These are phyloP conservation scores for Chrysanthemum lavandulifolium DNA, from an alignment of 129 eudicot species.

Conservation along the genomic window DNA sequence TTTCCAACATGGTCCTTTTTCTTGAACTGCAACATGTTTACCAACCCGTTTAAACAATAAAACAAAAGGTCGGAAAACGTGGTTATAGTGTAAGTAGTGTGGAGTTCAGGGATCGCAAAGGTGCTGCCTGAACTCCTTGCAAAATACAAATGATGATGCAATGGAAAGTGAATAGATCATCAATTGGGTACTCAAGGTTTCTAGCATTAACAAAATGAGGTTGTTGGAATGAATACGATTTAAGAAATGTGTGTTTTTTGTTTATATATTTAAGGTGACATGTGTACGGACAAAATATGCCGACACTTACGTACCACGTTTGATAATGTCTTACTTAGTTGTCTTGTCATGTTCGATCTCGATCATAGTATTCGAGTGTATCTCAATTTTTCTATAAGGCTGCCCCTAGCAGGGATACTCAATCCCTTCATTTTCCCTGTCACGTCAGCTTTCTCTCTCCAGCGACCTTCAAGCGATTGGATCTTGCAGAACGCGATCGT, in stretches of 20 bases:
- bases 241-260: neutral
- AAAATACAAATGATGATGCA: neutral
- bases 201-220: slow-evolving; percentile 19
- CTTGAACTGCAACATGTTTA: slow-evolving; percentile 15
- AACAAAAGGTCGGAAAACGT: neutral
- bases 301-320: slow-evolving; percentile 2
- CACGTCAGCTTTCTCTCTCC: too few species aligned
- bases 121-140: slow-evolving; percentile 27
- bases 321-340: neutral
- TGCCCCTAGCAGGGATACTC: too few species aligned
- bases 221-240: neutral
- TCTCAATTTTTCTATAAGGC: too few species aligned
- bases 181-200: neutral
- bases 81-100: neutral
- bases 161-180: slow-evolving; percentile 9
- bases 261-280: neutral
- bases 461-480: too few species aligned
- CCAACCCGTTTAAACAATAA: neutral
- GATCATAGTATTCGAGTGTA: too few species aligned
- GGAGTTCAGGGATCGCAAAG: slow-evolving; percentile 15
- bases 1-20: slow-evolving; percentile 2
- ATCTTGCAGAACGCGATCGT: too few species aligned
- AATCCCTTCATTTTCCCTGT: too few species aligned
- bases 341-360: too few species aligned
- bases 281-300: neutral